Percentiles rank a stretch among this genome's conserved stretches.
phyloP scores from a whole-genome alignment of 208 protist species.

The Herpetomonas samuelpessoai region DNA sequence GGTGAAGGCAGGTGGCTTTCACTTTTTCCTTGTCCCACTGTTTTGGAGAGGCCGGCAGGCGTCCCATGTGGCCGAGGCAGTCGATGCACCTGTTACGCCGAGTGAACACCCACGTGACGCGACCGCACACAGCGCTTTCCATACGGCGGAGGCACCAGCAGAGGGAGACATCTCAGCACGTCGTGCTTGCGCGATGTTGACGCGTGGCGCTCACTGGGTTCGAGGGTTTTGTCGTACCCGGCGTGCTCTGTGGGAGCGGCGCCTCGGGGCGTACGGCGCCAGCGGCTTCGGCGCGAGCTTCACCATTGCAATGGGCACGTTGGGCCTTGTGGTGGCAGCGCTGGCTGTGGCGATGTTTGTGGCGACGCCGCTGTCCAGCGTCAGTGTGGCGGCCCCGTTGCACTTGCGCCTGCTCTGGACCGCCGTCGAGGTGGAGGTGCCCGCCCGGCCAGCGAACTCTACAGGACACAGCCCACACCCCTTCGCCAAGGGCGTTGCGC shows the following conservation, averaged over 20 bases:
- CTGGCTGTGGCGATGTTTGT: slow-evolving; percentile 12
- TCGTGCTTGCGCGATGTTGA: neutral
- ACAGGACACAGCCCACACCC: neutral
- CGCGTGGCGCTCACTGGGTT: neutral
- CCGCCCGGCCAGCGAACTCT: neutral
- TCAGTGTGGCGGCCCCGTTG: slow-evolving; percentile 9
- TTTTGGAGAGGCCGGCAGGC: slow-evolving; percentile 7
- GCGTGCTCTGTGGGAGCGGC: neutral
- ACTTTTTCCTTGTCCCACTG: slow-evolving; percentile 11
- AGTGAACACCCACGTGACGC: too few species aligned
- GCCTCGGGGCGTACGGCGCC: slow-evolving; percentile 7
- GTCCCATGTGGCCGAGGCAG: neutral
- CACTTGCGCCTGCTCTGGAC: slow-evolving; percentile 17
- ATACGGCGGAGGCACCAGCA: too few species aligned
- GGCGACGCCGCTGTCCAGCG: slow-evolving; percentile 5
- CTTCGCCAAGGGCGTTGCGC: neutral
- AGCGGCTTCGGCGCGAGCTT: slow-evolving; percentile 19
- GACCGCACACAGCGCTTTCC: neutral
- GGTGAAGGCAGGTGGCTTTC: slow-evolving; percentile 11
- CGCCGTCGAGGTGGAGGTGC: neutral
- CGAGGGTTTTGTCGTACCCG: neutral
- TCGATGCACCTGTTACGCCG: neutral
- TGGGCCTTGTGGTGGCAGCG: neutral
- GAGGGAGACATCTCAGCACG: neutral
- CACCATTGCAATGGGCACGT: slow-evolving; percentile 1